phyloP scores from a whole-genome alignment of 495 filamentous ascomycete species.

The Jackrogersella multiformis region DNA sequence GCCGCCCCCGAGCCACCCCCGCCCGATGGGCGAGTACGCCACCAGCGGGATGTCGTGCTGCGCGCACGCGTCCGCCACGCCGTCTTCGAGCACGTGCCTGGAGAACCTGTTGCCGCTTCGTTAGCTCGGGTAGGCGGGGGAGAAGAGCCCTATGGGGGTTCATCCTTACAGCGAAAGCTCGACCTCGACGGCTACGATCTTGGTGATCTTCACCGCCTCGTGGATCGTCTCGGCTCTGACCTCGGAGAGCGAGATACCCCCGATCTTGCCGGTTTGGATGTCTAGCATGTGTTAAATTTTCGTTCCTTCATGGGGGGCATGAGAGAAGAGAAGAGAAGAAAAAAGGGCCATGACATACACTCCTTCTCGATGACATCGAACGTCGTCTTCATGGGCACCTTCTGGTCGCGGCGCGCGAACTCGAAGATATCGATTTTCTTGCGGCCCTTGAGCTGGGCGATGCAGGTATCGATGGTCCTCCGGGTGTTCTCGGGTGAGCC shows the following conservation, averaged over 20 bases:
- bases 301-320: too few species aligned
- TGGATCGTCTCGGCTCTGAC: constrained; percentile 77
- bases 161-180: constrained; percentile 74
- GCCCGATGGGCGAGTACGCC: constrained; percentile 56
- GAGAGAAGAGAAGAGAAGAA: neutral
- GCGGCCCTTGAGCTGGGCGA: constrained; percentile 71
- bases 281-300: constrained; percentile 44
- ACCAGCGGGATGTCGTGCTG: constrained; percentile 79
- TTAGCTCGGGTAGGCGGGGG: constrained; percentile 68
- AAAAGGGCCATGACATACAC: constrained; percentile 32
- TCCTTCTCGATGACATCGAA: constrained; percentile 64
- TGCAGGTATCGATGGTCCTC: constrained; percentile 71
- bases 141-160: constrained; percentile 64
- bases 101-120: constrained; percentile 56
- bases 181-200: constrained; percentile 79
- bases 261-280: constrained; percentile 79
- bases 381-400: constrained; percentile 59
- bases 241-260: constrained; percentile 81
- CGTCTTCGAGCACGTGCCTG: constrained; percentile 65
- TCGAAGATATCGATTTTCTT: constrained; percentile 88
- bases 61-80: constrained; percentile 74
- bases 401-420: constrained; percentile 74
- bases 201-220: constrained; percentile 72
- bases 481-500: constrained; percentile 70
- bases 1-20: constrained; percentile 63